A percentile compares a stretch with the other conserved stretches of the same genome.
phyloP scores from a whole-genome alignment of 164 flowering plant genomes.

The Kingdonia uniflora region DNA sequence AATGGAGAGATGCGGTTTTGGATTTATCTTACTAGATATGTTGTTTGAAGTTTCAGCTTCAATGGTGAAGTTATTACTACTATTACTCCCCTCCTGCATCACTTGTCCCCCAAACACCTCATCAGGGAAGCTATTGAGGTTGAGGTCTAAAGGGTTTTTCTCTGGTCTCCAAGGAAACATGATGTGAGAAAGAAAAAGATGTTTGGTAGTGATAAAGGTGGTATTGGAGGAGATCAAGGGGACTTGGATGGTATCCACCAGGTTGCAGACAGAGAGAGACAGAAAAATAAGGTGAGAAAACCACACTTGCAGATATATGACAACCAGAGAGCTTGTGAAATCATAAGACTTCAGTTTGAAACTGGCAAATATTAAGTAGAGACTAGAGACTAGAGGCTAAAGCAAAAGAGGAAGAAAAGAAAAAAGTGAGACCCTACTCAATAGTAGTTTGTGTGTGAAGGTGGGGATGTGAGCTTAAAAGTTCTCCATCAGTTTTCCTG shows the following conservation, averaged over 20 bases:
- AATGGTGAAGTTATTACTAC: conserved; percentile 23
- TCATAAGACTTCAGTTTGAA: conserved; percentile 46
- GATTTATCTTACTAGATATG: conserved; percentile 15
- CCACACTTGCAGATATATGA: conserved; percentile 15
- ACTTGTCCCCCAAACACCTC: conserved; percentile 54
- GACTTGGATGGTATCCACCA: conserved; percentile 7
- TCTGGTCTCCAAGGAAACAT: conserved; percentile 56
- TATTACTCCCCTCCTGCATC: conserved; percentile 29
- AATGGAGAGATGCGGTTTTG: background rate
- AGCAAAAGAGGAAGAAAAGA: too few species aligned
- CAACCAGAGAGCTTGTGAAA: conserved; percentile 24
- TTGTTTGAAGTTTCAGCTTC: conserved; percentile 20
- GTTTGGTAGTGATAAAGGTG: background rate
- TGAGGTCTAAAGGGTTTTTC: conserved; percentile 77
- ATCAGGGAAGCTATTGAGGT: conserved; percentile 84
- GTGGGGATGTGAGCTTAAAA: conserved; percentile 36
- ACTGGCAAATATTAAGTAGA: conserved; percentile 23
- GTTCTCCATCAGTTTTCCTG: conserved; percentile 30
- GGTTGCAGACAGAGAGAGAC: conserved; percentile 1
- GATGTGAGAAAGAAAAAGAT: conserved; percentile 45
- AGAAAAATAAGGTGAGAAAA: conserved; percentile 2
- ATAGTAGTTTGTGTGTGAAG: conserved; percentile 25
- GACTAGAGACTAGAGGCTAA: conserved; percentile 30
- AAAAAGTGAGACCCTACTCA: too few species aligned
- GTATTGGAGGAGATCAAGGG: too few species aligned